Conservation (phyloP, 2,329 filamentous ascomycete genomes). For the Colletotrichum gigasporum region DNA sequence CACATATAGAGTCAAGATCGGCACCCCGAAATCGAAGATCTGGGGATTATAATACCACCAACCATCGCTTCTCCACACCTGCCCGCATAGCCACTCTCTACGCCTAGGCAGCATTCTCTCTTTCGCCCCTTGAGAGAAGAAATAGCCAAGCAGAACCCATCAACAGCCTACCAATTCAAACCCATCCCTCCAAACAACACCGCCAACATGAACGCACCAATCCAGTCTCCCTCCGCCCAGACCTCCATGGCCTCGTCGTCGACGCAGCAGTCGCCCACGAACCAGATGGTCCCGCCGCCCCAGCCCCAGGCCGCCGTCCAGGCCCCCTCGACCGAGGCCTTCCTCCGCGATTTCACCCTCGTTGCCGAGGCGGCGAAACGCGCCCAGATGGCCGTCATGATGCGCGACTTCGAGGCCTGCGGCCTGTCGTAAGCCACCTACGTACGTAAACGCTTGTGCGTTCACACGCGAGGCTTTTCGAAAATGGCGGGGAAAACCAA, state of each 20-base stretch:
- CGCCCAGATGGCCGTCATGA: conserved; percentile 88
- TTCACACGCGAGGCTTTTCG: background rate
- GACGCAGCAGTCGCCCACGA: conserved; percentile 42
- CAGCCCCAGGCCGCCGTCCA: conserved; percentile 41
- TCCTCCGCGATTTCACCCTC: conserved; percentile 84
- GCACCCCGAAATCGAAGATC: conserved; percentile 26
- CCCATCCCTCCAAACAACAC: background rate
- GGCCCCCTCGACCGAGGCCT: conserved; percentile 60
- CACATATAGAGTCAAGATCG: conserved; percentile 23
- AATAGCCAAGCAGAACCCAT: background rate
- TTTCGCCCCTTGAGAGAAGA: background rate
- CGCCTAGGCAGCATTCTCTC: background rate
- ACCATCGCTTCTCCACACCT: conserved; percentile 7
- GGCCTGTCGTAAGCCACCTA: conserved; percentile 54
- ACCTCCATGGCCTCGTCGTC: conserved; percentile 36
- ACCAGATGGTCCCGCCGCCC: conserved; percentile 33
- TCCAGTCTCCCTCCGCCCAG: conserved; percentile 23
- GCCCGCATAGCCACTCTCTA: background rate
- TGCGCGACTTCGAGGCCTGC: conserved; percentile 84
- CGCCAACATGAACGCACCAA: conserved; percentile 31
- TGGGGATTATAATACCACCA: conserved; percentile 31
- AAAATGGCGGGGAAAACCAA: background rate
- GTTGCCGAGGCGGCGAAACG: conserved; percentile 93
- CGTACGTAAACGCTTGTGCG: no score
- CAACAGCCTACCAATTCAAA: background rate